These are phyloP conservation scores for Populus hybrid DNA, from an alignment of 441 rosid genomes.

Conservation along the genomic window DNA sequence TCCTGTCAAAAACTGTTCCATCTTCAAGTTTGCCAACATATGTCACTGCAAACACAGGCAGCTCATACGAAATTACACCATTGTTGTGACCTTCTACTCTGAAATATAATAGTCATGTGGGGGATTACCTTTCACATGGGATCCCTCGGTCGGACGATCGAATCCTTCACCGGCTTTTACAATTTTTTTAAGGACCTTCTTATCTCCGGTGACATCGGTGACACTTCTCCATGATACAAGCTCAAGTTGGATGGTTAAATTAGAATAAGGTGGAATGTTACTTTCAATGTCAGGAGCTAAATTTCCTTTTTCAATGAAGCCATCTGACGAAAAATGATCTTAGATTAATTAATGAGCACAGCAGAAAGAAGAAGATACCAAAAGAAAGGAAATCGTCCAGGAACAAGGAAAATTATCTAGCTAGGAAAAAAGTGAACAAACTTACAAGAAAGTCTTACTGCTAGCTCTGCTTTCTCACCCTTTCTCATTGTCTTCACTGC, in stretches of 20 bases:
- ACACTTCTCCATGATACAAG: constrained; percentile 85
- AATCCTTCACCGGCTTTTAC: constrained; percentile 86
- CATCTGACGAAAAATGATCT: constrained; percentile 43
- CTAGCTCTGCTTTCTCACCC: constrained; percentile 64
- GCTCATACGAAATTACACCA: background rate
- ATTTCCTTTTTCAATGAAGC: constrained; percentile 87
- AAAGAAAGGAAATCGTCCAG: background rate
- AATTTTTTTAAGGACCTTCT: constrained; percentile 74
- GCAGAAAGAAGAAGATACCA: too few species aligned
- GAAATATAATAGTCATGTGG: background rate
- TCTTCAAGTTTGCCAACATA: constrained; percentile 71
- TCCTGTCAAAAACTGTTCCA: constrained; percentile 68
- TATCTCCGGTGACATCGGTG: constrained; percentile 72
- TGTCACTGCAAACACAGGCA: constrained; percentile 46
- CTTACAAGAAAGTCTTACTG: constrained; percentile 44
- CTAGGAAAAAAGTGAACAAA: background rate
- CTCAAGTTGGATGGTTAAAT: constrained; percentile 53
- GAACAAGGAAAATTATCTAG: too few species aligned
- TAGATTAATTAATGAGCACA: background rate
- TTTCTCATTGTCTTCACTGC: constrained; percentile 94
- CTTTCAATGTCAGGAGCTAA: constrained; percentile 48
- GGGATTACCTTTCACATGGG: constrained; percentile 53
- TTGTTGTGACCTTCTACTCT: too few species aligned
- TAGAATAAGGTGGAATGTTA: constrained; percentile 74
- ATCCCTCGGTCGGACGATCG: constrained; percentile 82